Evolutionary conservation across 768 basidiomycete species (phyloP), one percentile per base, ranked within the genome.

Genomic region (Tricholoma flavovirens): DNA sequence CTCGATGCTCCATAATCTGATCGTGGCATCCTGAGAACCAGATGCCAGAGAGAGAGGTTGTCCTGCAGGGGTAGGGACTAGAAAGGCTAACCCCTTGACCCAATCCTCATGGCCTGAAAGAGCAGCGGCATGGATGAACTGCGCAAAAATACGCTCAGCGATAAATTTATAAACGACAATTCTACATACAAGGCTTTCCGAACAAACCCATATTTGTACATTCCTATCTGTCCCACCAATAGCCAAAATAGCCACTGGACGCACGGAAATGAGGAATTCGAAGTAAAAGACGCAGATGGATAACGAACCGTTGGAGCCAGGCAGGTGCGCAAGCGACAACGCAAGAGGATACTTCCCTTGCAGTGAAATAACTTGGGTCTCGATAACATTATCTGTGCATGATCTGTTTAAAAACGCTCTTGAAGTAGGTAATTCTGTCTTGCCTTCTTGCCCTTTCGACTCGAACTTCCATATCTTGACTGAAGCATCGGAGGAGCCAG

Each of bases 71-170:
- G 54, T 46, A 10, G 76, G 70, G 0, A 62, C 42, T 45, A 75
- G 75, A 68, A 98, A 93, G 1, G 86, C 79, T 35, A 98, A 80
- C 57, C 84, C 78, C 53, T 88, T 84, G 53, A 98, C 80, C 97
- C 97, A 99, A 64, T 99, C 96, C 76, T 97, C 91, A 65, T 99
- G 97, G 2, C 97, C 97, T 11, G 81, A 72, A 49, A 91, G 74
- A 0, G 75, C 71, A 3, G 82, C 81, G 17, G 83, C 81, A 53
- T 72, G 76, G 12, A 84, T 74, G 66, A 86, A 88, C 87, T 87
- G 29, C 29, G 43, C 24, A 33, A 33, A 33, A 45, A 32, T 53
- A 17, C 58, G 32, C 32, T 46, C 12, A 45, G 49, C 53, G 43
- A 30, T 30, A 32, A 45, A 32, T 15, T 21, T 6, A 35, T 3